Conservation (phyloP, 345 rosid genomes). For the Eucalyptus viminalis region DNA sequence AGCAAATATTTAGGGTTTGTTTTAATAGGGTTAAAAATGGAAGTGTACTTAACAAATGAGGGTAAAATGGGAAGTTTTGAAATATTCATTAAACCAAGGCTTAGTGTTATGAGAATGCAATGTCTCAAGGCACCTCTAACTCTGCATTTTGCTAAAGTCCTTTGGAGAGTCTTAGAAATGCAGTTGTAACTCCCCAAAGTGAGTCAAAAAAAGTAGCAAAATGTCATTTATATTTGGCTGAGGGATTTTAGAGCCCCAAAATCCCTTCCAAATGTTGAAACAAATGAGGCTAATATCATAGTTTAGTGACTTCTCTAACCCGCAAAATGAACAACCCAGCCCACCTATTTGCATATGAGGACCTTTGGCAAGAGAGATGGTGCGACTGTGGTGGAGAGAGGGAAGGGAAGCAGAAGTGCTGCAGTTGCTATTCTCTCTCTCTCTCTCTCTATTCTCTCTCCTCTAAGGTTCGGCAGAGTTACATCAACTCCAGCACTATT, state of each 20-base stretch:
- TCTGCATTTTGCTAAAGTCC: no score
- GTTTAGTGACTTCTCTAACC: not conserved
- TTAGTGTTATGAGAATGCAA: no score
- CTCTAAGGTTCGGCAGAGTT: not conserved
- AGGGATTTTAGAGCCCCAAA: no score
- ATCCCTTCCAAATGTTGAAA: no score
- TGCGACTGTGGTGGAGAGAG: not conserved
- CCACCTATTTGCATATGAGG: not conserved
- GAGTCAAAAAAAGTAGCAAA: no score
- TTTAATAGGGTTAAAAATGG: not conserved
- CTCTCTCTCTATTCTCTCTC: no score
- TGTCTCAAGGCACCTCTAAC: no score
- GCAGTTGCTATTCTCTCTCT: not conserved
- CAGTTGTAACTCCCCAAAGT: accelerated
- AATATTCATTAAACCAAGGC: not conserved
- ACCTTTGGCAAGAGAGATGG: not conserved
- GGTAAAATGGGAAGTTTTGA: not conserved
- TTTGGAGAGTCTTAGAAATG: no score
- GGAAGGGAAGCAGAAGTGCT: not conserved
- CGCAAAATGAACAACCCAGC: not conserved
- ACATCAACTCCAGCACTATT: not conserved
- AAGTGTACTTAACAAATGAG: not conserved
- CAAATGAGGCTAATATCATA: not conserved
- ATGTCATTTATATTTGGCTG: no score
- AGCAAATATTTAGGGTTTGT: not conserved